Evolutionary conservation across 2,329 filamentous ascomycete genomes (phyloP).

Genomic region (Aspergillus unguis): DNA sequence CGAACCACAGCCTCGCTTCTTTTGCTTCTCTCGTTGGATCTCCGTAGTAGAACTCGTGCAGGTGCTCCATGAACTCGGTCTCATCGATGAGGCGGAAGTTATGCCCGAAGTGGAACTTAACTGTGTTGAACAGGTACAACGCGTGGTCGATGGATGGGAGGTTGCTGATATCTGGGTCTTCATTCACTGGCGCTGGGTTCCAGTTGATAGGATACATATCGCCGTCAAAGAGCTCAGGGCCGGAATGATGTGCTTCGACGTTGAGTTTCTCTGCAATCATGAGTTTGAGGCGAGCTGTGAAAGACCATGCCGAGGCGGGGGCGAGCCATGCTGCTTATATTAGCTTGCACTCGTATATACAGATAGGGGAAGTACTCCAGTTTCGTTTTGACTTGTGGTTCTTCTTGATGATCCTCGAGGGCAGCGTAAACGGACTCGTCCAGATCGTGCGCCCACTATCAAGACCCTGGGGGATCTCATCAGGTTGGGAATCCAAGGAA

Average conservation of each 20-base stretch:
- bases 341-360: neutral
- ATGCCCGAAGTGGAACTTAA: constrained; percentile 56
- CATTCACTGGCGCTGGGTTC: constrained; percentile 17
- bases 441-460: constrained; percentile 11
- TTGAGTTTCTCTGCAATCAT: constrained; percentile 23
- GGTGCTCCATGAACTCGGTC: constrained; percentile 35
- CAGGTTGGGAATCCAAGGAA: neutral
- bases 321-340: constrained; percentile 9
- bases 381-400: constrained; percentile 19
- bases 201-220: constrained; percentile 30
- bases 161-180: constrained; percentile 33
- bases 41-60: constrained; percentile 44
- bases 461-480: neutral
- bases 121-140: constrained; percentile 53
- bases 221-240: constrained; percentile 21
- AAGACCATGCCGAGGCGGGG: constrained; percentile 24
- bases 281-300: constrained; percentile 23
- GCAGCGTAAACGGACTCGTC: constrained; percentile 22
- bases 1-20: constrained; percentile 46
- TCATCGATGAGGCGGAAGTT: constrained; percentile 57
- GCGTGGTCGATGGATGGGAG: constrained; percentile 53
- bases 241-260: constrained; percentile 27
- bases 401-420: constrained; percentile 18
- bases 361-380: constrained; percentile 33
- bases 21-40: constrained; percentile 24